Evolutionary conservation across 2,329 filamentous ascomycete genomes (phyloP).

Genomic region (Penicillium corylophilum): DNA sequence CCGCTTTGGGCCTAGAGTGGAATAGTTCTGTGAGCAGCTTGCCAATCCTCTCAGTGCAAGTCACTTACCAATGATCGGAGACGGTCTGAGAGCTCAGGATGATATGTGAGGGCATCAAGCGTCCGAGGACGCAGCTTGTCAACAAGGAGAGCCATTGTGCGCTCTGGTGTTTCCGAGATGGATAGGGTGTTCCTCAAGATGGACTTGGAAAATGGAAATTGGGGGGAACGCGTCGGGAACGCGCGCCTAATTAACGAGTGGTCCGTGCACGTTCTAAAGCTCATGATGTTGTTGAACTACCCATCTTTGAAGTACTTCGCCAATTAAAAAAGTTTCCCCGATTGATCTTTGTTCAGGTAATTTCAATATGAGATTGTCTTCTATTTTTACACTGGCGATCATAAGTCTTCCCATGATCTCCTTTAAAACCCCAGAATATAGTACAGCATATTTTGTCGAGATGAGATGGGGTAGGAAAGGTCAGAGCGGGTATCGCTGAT

Average conservation of each 20-base stretch:
- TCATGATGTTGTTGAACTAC: not conserved
- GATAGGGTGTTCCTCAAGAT: not conserved
- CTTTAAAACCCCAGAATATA: constrained; percentile 10
- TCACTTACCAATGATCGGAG: constrained; percentile 73
- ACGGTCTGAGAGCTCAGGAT: constrained; percentile 81
- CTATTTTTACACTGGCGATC: not conserved
- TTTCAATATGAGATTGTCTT: not conserved
- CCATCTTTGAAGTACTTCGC: not conserved
- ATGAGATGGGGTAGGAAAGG: constrained; percentile 11
- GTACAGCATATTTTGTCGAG: constrained; percentile 21
- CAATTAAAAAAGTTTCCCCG: not conserved
- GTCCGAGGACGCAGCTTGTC: constrained; percentile 60
- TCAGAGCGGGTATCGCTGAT: not conserved
- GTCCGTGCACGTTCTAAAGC: constrained; percentile 29
- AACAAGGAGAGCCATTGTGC: constrained; percentile 62
- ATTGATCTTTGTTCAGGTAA: not conserved
- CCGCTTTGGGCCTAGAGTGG: constrained; percentile 78
- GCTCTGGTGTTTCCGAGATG: not conserved
- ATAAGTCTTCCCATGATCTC: not conserved
- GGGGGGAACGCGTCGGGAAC: constrained; percentile 36
- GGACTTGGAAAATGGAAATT: constrained; percentile 17
- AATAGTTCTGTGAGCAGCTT: constrained; percentile 12
- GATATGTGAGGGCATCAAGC: constrained; percentile 70
- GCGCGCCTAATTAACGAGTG: constrained; percentile 41
- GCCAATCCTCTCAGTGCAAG: not conserved